Base-by-base conservation (phyloP, 1,139 yeast species). In the Taphrina deformans region DNA sequence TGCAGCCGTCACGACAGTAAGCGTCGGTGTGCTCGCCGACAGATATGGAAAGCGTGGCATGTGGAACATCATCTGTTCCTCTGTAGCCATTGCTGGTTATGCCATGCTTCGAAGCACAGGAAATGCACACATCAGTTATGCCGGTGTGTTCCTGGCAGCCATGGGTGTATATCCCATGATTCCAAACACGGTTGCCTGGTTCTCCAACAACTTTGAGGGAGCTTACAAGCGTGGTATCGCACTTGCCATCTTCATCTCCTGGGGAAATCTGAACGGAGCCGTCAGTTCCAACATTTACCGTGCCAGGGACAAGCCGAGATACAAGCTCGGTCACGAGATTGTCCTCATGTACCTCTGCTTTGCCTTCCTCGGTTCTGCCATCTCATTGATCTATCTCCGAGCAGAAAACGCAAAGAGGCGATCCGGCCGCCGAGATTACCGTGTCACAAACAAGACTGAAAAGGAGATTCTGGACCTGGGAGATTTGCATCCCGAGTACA, bases 241-340 rank as follows among this genome's bases (percentile, higher is more conserved):
- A 1, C 74, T 77, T 73, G 81, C 80, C 7, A 70, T 77, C 48
- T 80, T 78, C 60, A 77, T 79, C 52, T 80, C 80, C 3, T 63
- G 77, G 38, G 82, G 82, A 10, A 62, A 62, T 14, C 76, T 77
- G 64, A 71, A 78, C 40, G 77, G 79, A 16, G 81, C 80, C 23
- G 76, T 79, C 18, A 70, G 46, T n/a, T 60, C 64, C 9, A 60
- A 60, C 44, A 60, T 60, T 55, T 62, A 53, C 55, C 61, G 65
- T 12, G 55, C 55, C 14, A 18, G 16, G 31, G 65, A 62, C 56
- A 51, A 35, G 48, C 65, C 65, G 5, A 41, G 61, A 18, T 62
- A 23, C 35, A 46, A 44, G 53, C 65, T 62, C 31, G 65, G 65
- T n/a, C 65, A 62, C 35, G 52, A 48, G 7, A 52, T 62, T 38